Evolutionary conservation across 306 rosid species (phyloP).

Genomic region (Clitoria ternatea): DNA sequence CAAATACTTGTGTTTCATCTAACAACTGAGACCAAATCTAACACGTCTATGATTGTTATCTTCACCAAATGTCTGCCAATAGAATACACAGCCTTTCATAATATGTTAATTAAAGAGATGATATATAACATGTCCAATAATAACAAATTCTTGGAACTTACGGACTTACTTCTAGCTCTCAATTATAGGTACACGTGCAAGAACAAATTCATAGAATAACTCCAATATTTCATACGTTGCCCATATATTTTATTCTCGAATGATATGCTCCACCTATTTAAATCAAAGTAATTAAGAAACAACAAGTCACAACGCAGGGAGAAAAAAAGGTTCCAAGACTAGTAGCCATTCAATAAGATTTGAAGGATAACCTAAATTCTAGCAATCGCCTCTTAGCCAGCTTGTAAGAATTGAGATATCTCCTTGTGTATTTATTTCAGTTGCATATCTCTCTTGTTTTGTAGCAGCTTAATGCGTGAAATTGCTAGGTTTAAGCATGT

Average conservation of each 20-base stretch:
- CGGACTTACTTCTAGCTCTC: slow-evolving; percentile 76
- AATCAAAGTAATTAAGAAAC: slow-evolving; percentile 10
- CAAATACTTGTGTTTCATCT: not conserved
- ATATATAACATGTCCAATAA: not conserved
- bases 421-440: slow-evolving; percentile 89
- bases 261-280: slow-evolving; percentile 91
- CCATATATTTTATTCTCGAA: slow-evolving; percentile 85
- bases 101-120: slow-evolving; percentile 14
- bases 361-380: slow-evolving; percentile 68
- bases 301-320: not conserved
- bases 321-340: not conserved
- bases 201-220: slow-evolving; percentile 92
- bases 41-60: not conserved
- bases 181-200: slow-evolving; percentile 87
- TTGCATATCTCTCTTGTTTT: slow-evolving; percentile 91
- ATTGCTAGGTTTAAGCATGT: slow-evolving; percentile 75
- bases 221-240: slow-evolving; percentile 93
- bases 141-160: slow-evolving; percentile 13
- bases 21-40: slow-evolving; percentile 4
- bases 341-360: slow-evolving; percentile 11
- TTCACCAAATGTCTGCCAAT: not conserved
- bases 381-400: slow-evolving; percentile 95
- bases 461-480: slow-evolving; percentile 90
- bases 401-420: slow-evolving; percentile 87
- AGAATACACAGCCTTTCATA: not conserved